A percentile compares a stretch with the other conserved stretches of the same genome.
These are phyloP conservation scores for Jackrogersella minutella DNA, from an alignment of 495 filamentous ascomycete species.

Conservation along the genomic window DNA sequence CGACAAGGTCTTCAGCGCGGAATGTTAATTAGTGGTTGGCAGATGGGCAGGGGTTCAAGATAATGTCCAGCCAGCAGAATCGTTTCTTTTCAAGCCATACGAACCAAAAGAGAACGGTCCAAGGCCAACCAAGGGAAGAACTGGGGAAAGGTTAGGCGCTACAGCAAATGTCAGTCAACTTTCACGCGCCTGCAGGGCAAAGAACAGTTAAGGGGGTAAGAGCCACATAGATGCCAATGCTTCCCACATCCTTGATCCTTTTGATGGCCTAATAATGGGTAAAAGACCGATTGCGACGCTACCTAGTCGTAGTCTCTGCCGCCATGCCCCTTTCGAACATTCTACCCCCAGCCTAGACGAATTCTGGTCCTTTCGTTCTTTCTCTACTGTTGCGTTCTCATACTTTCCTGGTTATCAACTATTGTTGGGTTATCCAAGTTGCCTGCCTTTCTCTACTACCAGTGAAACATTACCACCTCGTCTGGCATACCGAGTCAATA, in stretches of 20 bases:
- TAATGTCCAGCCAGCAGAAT: constrained; percentile 29
- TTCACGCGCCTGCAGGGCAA: constrained; percentile 24
- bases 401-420: constrained; percentile 16
- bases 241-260: constrained; percentile 13
- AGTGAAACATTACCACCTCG: constrained; percentile 39
- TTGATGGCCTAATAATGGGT: constrained; percentile 34
- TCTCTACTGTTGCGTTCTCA: constrained; percentile 19
- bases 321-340: constrained; percentile 38
- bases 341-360: constrained; percentile 19
- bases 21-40: constrained; percentile 28
- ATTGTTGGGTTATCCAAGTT: constrained; percentile 19
- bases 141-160: constrained; percentile 24
- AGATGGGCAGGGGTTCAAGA: constrained; percentile 26
- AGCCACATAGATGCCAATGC: constrained; percentile 15
- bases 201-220: not conserved
- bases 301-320: constrained; percentile 28
- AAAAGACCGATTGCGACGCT: constrained; percentile 42
- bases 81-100: constrained; percentile 9
- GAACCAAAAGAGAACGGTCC: constrained; percentile 6
- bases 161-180: constrained; percentile 26
- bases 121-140: constrained; percentile 12
- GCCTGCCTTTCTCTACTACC: constrained; percentile 26
- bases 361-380: constrained; percentile 33
- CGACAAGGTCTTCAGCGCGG: constrained; percentile 15
- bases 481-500: constrained; percentile 32